Evolutionary conservation across 2,329 filamentous ascomycete genomes (phyloP).

Genomic region (Claviceps sp.): DNA sequence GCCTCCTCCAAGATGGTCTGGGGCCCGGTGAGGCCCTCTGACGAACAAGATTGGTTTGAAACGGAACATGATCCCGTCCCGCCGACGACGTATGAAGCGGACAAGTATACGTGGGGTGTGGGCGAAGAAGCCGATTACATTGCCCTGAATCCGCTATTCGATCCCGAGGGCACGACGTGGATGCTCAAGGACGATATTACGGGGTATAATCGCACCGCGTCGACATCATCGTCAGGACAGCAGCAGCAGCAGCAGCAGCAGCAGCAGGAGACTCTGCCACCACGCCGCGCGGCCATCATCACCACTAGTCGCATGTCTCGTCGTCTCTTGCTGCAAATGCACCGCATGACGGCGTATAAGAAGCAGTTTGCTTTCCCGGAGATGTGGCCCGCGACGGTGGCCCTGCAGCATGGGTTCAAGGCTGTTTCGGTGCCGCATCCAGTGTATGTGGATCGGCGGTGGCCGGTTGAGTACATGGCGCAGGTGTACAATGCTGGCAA

Average conservation of each 20-base stretch:
- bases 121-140: conserved; percentile 86
- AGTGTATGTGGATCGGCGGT: conserved; percentile 73
- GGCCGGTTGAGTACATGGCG: conserved; percentile 69
- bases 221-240: too few species aligned
- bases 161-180: conserved; percentile 81
- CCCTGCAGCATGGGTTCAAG: conserved; percentile 85
- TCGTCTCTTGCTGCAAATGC: conserved; percentile 72
- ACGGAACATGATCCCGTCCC: conserved; percentile 60
- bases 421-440: conserved; percentile 85
- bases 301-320: conserved; percentile 74
- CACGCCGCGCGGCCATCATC: conserved; percentile 77
- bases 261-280: conserved; percentile 37
- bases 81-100: conserved; percentile 57
- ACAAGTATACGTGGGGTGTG: conserved; percentile 76
- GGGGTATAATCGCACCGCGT: conserved; percentile 50
- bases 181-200: conserved; percentile 70
- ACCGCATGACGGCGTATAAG: conserved; percentile 70
- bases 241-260: conserved; percentile 11
- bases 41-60: conserved; percentile 59
- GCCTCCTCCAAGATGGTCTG: conserved; percentile 54
- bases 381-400: conserved; percentile 86
- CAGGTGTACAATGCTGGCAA: conserved; percentile 67
- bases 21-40: conserved; percentile 63
- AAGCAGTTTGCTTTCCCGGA: conserved; percentile 89
- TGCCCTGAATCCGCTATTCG: conserved; percentile 82